Base-by-base conservation (phyloP, 2,329 filamentous ascomycete genomes). In the Juglanconis oblonga region DNA sequence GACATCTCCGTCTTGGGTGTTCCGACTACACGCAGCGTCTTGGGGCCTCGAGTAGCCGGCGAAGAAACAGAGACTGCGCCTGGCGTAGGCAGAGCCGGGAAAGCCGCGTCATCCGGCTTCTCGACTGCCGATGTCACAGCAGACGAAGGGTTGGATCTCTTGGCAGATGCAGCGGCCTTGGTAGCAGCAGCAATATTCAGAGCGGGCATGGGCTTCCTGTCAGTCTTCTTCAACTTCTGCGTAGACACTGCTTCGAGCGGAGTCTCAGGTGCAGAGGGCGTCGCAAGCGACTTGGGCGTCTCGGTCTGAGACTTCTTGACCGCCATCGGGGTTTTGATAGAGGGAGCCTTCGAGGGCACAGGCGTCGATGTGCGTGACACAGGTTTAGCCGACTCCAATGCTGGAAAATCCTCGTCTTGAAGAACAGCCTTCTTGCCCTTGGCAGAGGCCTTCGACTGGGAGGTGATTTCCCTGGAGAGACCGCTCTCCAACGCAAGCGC, bases 11-110 rank as follows among this genome's bases (percentile, higher is more conserved):
- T 73, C 70, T 85, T 91, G 1, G 87, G 83, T 0, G 86, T 87
- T 24, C 87, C 79, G n/a, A 90, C 79, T 7, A 92, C 80, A n/a
- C 89, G 82, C 40, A 92, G 72, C 1, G 87, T 90, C 69, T 88
- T 88, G 0, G 87, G 83, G 0, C 76, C 81, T 52, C 82, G 79
- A 14, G 78, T 69, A 4, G 79, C 66, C 0, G 84, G 84, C 14
- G 86, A 83, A 47, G 81, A 81, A 2, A 81, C 75, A 5, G 80
- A 81, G 3, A 72, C 69, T 0, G 79, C 75, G 17, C 82, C 77
- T 10, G 76, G 75, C 10, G 79, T 73, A 8, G 81, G 79, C 29
- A 85, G 70, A 52, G 84, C 77, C 35, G 84, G 81, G 60, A 85
- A 82, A 1, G 77, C 76, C 14, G 78, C 72, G 29, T 74, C 67